Conservation (phyloP, 1,139 yeast genomes). For the Geotrichum aggregatum region DNA sequence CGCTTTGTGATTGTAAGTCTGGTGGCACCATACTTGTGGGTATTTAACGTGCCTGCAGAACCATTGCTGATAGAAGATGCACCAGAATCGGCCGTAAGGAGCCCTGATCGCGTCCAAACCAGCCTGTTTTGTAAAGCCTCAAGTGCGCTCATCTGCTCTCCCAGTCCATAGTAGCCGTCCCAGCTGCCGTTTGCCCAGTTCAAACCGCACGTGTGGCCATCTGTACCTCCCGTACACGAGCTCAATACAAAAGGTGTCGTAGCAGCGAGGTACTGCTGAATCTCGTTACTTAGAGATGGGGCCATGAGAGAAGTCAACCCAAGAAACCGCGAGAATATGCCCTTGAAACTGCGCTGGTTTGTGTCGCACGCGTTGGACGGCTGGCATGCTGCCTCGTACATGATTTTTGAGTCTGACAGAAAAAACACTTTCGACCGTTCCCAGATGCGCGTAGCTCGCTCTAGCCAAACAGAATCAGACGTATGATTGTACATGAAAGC, state of each 20-base stretch:
- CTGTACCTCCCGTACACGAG: conserved; percentile 81
- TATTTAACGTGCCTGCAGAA: conserved; percentile 33
- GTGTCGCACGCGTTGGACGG: conserved; percentile 58
- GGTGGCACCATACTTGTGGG: conserved; percentile 18
- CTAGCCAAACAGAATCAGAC: conserved; percentile 61
- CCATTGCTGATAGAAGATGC: conserved; percentile 43
- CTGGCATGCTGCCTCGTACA: conserved; percentile 85
- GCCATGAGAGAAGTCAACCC: conserved; percentile 45
- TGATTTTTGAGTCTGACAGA: conserved; percentile 50
- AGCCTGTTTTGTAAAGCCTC: conserved; percentile 63
- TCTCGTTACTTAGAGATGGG: conserved; percentile 27
- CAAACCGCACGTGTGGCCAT: conserved; percentile 85
- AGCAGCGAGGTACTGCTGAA: conserved; percentile 50
- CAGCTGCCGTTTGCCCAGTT: conserved; percentile 71
- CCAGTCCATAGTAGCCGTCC: conserved; percentile 83
- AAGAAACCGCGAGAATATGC: conserved; percentile 70
- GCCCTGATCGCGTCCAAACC: conserved; percentile 41
- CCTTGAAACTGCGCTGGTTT: conserved; percentile 88
- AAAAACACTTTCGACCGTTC: conserved; percentile 54
- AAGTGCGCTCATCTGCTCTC: conserved; percentile 87
- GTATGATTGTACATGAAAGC: conserved; percentile 81
- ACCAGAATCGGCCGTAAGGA: conserved; percentile 45
- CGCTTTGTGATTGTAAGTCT: conserved; percentile 35
- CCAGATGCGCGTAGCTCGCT: conserved; percentile 42
- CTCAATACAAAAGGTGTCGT: conserved; percentile 78